Evolutionary conservation across 495 filamentous ascomycete species (phyloP).

Genomic region (Neurospora africana): DNA sequence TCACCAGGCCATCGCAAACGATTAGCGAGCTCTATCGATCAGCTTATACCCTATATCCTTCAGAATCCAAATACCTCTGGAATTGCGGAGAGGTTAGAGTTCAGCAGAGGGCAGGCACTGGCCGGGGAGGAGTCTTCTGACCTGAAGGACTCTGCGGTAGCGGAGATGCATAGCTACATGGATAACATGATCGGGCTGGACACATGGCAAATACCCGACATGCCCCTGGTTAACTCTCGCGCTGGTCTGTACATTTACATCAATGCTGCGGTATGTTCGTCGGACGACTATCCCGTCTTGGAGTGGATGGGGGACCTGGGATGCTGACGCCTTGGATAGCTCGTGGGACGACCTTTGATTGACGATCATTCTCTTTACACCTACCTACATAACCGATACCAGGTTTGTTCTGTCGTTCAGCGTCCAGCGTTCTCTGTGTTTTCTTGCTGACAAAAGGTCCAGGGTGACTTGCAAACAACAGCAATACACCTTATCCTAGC

Average conservation of each 20-base stretch:
- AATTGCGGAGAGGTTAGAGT: conserved; percentile 39
- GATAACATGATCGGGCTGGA: conserved; percentile 43
- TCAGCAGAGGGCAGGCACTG: conserved; percentile 41
- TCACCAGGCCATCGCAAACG: conserved; percentile 30
- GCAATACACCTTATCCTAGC: conserved; percentile 74
- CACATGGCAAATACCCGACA: conserved; percentile 50
- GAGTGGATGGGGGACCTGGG: background rate
- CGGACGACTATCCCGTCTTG: background rate
- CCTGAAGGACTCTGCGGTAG: conserved; percentile 31
- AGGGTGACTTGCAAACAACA: conserved; percentile 63
- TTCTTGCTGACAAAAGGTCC: conserved; percentile 26
- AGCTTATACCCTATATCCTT: conserved; percentile 43
- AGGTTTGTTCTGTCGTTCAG: conserved; percentile 1
- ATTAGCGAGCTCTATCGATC: conserved; percentile 38
- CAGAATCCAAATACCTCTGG: conserved; percentile 32
- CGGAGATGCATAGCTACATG: conserved; percentile 42
- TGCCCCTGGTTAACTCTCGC: conserved; percentile 64
- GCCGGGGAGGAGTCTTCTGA: conserved; percentile 33
- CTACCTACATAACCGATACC: conserved; percentile 75
- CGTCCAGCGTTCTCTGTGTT: background rate
- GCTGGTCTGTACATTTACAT: conserved; percentile 90
- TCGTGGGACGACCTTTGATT: conserved; percentile 69
- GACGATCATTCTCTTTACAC: conserved; percentile 70
- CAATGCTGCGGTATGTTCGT: conserved; percentile 60
- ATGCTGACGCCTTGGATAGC: conserved; percentile 40